Percentiles rank a stretch among this genome's conserved stretches.
phyloP scores from a whole-genome alignment of 257 asterid genomes.

The Lithospermum erythrorhizon region DNA sequence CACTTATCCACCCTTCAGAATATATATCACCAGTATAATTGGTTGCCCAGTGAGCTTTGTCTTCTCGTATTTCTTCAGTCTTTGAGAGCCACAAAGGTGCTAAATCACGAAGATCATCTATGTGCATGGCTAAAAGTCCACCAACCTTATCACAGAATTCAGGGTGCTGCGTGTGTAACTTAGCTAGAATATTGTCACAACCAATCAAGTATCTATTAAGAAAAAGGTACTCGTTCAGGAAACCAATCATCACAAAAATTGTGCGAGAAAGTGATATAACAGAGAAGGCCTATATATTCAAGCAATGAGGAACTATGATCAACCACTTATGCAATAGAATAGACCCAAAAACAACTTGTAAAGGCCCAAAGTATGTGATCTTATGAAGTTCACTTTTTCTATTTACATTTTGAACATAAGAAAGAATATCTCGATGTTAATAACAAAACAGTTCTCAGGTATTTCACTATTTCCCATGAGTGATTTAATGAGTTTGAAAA shows the following conservation, averaged over 20 bases:
- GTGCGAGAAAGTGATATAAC: background rate
- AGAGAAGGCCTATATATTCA: too few relatives aligned
- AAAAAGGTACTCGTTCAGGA: conserved; percentile 6
- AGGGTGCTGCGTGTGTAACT: conserved; percentile 83
- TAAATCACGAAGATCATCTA: conserved; percentile 87
- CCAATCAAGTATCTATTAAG: conserved; percentile 78
- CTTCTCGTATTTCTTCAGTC: conserved; percentile 78
- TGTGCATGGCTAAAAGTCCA: conserved; percentile 93
- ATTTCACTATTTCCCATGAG: background rate
- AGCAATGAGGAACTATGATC: too few relatives aligned
- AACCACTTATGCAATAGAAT: too few relatives aligned
- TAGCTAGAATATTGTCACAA: conserved; percentile 76
- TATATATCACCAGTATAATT: conserved; percentile 92
- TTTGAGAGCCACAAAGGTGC: conserved; percentile 92
- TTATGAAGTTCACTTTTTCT: too few relatives aligned
- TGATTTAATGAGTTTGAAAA: background rate
- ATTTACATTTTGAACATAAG: too few relatives aligned
- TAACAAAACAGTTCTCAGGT: background rate
- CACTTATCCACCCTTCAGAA: conserved; percentile 91
- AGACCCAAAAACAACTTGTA: too few relatives aligned
- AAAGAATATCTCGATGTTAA: background rate
- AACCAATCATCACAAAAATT: background rate
- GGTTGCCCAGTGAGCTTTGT: conserved; percentile 83
- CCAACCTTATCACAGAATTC: conserved; percentile 92
- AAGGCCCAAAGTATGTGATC: too few relatives aligned